Base-by-base conservation (phyloP, 164 flowering plant genomes). In the Stephania yunnanensis region DNA sequence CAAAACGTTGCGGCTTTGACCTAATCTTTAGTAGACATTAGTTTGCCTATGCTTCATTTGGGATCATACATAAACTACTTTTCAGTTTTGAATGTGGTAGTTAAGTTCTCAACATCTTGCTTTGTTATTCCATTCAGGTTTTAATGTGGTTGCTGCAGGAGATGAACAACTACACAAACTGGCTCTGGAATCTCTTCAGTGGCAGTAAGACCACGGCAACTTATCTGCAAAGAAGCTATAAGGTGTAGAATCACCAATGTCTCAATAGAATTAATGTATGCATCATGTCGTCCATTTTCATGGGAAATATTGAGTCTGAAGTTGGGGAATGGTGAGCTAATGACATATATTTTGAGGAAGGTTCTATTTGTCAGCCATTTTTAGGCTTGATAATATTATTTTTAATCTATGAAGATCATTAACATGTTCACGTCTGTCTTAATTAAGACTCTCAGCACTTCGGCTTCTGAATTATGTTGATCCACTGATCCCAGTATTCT, bases 81-180 rank as follows among this genome's bases (percentile, higher is more conserved):
- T 50, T 15, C 4, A 50, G 4, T 10, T 50, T 50, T 50, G 10
- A 1, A 8, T 48, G 9, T 48, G 13, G 10, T 25, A 25, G 25
- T 25, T 25, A 48, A 48, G 10, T 48, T 48, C 13, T 48, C 13
- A 53, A 7, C 50, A 29, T 10, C 29, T 11, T 36, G 42, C 17
- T 0, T 36, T n/a, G 12, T 45, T 4, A 53, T 64, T 46, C 6
- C 15, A 7, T 65, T 69, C 82, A 95, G 98, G 92, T 80, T 95
- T 90, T 75, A 92, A 95, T 61, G 93, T 93, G 11, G 84, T 89
- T 65, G 97, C 97, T 20, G 95, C 97, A 1, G 97, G 97, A 74
- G 97, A 90, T 77, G 64, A 82, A 72, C 75, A 77, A 73, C 78
- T 91, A 82, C 97, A 91, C 81, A 81, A 80, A 67, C 90, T 87